A percentile compares a stretch with the other conserved stretches of the same genome.
Evolutionary conservation across 352 stramenopile genomes (phyloP).

Genomic region (Phytophthora pisi): DNA sequence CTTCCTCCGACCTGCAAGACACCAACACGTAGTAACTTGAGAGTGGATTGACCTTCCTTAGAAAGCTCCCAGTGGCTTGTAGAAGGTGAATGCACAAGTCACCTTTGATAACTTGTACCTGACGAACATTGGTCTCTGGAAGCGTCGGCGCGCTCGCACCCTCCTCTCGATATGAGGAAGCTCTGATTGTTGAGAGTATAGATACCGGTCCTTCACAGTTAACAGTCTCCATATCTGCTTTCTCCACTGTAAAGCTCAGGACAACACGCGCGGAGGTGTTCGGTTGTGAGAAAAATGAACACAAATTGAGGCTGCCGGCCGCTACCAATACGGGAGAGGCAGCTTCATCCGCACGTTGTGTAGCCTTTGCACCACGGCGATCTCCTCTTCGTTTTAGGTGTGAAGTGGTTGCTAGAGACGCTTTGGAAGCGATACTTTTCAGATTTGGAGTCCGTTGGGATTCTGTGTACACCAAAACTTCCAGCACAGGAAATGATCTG

Average conservation of each 20-base stretch:
- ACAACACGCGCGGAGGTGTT: slow-evolving; percentile 10
- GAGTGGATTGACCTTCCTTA: slow-evolving; percentile 12
- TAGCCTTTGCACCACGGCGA: background rate
- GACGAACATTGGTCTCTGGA: background rate
- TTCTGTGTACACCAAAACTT: slow-evolving; percentile 26
- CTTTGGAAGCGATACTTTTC: background rate
- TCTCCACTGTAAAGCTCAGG: slow-evolving; percentile 1
- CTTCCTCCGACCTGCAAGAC: slow-evolving; percentile 9
- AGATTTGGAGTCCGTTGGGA: slow-evolving; percentile 9
- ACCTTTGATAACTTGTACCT: slow-evolving; percentile 15
- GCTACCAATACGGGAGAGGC: slow-evolving; percentile 15
- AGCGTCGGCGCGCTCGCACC: background rate
- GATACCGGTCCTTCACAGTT: background rate
- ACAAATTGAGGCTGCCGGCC: slow-evolving; percentile 19
- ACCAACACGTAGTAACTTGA: slow-evolving; percentile 24
- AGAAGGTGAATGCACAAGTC: slow-evolving; percentile 37
- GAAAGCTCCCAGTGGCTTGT: slow-evolving; percentile 26
- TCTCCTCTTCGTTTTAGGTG: slow-evolving; percentile 1
- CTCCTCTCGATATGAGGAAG: slow-evolving; percentile 17
- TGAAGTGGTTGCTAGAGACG: slow-evolving; percentile 10
- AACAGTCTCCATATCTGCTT: background rate
- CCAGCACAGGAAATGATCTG: slow-evolving; percentile 29
- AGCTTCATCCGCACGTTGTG: slow-evolving; percentile 1
- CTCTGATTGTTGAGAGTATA: background rate
- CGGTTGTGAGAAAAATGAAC: slow-evolving; percentile 28